phyloP scores from a whole-genome alignment of 2,329 filamentous ascomycete genomes.

The Helicocarpus griseus region DNA sequence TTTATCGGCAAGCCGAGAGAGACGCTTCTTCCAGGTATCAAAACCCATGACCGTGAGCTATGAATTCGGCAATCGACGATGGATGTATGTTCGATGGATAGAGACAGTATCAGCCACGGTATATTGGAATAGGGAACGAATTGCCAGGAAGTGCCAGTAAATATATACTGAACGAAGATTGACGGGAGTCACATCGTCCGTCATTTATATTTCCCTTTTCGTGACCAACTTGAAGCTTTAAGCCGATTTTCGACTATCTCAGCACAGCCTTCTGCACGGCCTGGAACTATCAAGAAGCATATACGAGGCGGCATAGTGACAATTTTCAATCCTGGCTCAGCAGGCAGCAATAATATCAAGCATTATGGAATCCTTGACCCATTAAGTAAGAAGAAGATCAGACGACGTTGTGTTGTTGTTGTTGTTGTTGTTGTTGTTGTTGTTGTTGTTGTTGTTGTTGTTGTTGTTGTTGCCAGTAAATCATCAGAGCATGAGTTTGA shows the following conservation, averaged over 20 bases:
- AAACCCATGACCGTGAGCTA: not conserved
- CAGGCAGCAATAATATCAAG: not conserved
- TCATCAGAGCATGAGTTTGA: no score
- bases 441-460: no score
- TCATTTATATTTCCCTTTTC: not conserved
- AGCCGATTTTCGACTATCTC: not conserved
- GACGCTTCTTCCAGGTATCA: conserved; percentile 3
- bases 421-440: no score
- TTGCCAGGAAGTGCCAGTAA: not conserved
- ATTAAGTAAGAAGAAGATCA: no score
- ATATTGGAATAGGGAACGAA: not conserved
- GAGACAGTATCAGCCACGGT: not conserved
- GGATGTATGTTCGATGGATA: not conserved
- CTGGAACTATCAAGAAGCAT: not conserved
- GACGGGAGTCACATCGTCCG: not conserved
- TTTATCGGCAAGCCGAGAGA: not conserved
- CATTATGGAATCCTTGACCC: no score
- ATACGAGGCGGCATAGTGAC: not conserved
- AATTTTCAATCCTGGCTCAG: not conserved
- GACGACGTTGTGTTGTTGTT: no score
- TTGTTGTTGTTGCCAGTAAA: no score
- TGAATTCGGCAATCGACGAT: not conserved
- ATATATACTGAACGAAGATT: not conserved
- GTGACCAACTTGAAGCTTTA: not conserved
- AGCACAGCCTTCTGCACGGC: not conserved